phyloP scores from a whole-genome alignment of 305 asterid species.

The Plantago rigida region DNA sequence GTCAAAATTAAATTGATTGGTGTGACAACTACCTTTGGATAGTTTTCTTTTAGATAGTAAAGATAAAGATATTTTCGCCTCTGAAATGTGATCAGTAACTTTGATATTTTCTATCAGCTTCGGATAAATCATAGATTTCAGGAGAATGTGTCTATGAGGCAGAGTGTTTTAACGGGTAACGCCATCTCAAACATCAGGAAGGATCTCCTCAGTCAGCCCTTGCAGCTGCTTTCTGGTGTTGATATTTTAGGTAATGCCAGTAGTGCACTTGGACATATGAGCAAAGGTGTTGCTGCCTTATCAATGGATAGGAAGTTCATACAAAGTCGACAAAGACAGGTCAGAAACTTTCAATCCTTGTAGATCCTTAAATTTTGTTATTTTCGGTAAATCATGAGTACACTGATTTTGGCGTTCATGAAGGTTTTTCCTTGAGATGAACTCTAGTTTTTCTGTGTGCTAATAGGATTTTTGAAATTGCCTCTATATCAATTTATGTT shows the following conservation, averaged over 20 bases:
- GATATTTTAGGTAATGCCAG: conserved; percentile 99
- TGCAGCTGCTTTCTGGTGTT: conserved; percentile 96
- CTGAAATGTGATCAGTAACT: conserved; percentile 16
- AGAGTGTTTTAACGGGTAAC: conserved; percentile 70
- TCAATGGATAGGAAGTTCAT: conserved; percentile 99
- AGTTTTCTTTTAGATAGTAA: too few relatives aligned
- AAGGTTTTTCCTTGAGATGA: not conserved
- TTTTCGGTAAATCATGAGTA: conserved; percentile 10
- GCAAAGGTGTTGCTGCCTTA: conserved; percentile 99
- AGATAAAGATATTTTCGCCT: not conserved
- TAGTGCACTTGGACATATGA: conserved; percentile 99
- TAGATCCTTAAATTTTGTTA: conserved; percentile 13
- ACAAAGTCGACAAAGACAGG: conserved; percentile 98
- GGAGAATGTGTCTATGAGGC: conserved; percentile 76
- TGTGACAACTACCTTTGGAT: too few relatives aligned
- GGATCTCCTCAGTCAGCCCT: conserved; percentile 96
- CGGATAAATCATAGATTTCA: conserved; percentile 81
- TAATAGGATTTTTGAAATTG: not conserved
- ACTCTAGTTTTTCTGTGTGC: not conserved
- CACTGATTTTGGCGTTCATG: not conserved
- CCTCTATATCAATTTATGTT: not conserved
- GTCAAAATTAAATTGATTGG: too few relatives aligned
- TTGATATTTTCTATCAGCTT: conserved; percentile 48
- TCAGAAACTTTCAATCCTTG: conserved; percentile 22
- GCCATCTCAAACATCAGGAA: conserved; percentile 76